A percentile compares a stretch with the other conserved stretches of the same genome.
Evolutionary conservation across 1,284 basidiomycete species (phyloP).

Genomic region (Tilletia walkeri): DNA sequence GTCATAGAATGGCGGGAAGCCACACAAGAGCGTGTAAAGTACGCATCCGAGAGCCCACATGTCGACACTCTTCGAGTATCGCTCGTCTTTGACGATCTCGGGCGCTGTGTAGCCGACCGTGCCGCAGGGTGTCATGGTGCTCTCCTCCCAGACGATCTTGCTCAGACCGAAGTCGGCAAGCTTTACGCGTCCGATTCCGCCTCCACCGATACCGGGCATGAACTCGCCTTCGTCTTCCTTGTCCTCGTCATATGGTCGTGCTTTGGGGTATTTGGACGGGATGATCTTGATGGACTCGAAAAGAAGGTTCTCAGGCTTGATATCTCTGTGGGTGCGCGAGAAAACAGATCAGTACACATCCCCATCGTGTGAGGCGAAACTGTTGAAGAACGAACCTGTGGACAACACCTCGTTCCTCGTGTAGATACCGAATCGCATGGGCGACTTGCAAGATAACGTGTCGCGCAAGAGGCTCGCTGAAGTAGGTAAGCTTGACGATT

Average conservation of each 20-base stretch:
- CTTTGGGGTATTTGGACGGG: constrained; percentile 73
- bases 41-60: constrained; percentile 99
- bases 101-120: constrained; percentile 99
- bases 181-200: constrained; percentile 96
- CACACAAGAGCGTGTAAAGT: constrained; percentile 95
- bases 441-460: constrained; percentile 98
- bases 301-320: constrained; percentile 96
- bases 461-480: constrained; percentile 70
- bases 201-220: constrained; percentile 82
- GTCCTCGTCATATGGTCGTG: constrained; percentile 92
- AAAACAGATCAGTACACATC: not conserved
- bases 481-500: constrained; percentile 98
- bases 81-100: constrained; percentile 98
- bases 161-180: constrained; percentile 98
- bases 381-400: constrained; percentile 78
- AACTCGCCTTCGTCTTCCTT: constrained; percentile 99
- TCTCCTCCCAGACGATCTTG: constrained; percentile 98
- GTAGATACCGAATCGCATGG: constrained; percentile 88
- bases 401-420: constrained; percentile 96
- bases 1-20: constrained; percentile 97
- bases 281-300: constrained; percentile 92
- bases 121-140: constrained; percentile 98
- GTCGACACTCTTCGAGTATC: constrained; percentile 96
- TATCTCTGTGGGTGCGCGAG: constrained; percentile 64
- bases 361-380: too few species aligned